A percentile compares a stretch with the other conserved stretches of the same genome.
phyloP scores from a whole-genome alignment of 352 stramenopile species.

The Globisporangium canariense region DNA sequence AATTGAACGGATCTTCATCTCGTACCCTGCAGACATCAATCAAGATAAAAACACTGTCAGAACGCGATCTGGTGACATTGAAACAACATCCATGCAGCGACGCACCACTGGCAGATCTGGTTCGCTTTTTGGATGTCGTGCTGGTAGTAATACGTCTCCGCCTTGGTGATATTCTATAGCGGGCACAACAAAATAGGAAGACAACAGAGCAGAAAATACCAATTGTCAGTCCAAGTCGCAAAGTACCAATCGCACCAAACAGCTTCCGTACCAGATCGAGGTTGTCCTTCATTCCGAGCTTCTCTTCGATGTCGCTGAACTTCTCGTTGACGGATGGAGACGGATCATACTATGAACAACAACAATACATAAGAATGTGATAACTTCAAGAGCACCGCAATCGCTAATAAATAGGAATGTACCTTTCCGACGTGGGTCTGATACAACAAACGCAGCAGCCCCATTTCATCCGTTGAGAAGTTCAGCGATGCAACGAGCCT shows the following conservation, averaged over 20 bases:
- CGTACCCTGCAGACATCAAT: slow-evolving; percentile 40
- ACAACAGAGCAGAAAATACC: not conserved
- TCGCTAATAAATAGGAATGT: not conserved
- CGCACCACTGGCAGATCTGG: slow-evolving; percentile 73
- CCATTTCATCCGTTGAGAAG: slow-evolving; percentile 58
- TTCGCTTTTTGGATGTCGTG: slow-evolving; percentile 80
- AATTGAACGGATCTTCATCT: slow-evolving; percentile 76
- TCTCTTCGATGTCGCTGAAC: slow-evolving; percentile 58
- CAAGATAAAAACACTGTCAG: not conserved
- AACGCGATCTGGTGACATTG: not conserved
- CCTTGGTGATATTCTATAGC: slow-evolving; percentile 65
- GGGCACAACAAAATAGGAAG: not conserved
- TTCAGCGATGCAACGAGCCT: slow-evolving; percentile 65
- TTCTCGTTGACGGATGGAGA: slow-evolving; percentile 47
- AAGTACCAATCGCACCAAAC: slow-evolving; percentile 1
- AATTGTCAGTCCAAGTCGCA: not conserved
- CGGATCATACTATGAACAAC: slow-evolving; percentile 53
- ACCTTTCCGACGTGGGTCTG: slow-evolving; percentile 68
- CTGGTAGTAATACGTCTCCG: slow-evolving; percentile 83
- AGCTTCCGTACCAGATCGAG: slow-evolving; percentile 53
- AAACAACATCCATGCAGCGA: slow-evolving; percentile 1
- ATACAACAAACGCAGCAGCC: slow-evolving; percentile 62
- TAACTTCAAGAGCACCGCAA: not conserved
- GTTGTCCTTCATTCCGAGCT: slow-evolving; percentile 52
- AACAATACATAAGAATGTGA: not conserved